Conservation (phyloP, 2,329 filamentous ascomycete genomes). For the Fonsecaea nubica region DNA sequence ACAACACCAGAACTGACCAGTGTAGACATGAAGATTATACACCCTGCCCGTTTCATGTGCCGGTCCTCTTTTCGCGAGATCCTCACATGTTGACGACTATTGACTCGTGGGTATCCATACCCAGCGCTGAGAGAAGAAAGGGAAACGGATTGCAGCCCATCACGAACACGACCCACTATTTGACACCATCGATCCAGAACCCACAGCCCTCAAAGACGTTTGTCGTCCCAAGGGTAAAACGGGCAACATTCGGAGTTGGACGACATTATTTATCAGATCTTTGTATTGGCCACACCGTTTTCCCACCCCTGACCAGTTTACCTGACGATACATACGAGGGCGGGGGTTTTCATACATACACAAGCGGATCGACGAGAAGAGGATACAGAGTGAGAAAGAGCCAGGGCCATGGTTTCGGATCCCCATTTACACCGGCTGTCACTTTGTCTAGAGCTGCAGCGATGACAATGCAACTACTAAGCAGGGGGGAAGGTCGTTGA, state of each 20-base stretch:
- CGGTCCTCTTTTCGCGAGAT: background rate
- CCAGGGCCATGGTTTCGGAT: background rate
- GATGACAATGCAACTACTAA: background rate
- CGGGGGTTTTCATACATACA: background rate
- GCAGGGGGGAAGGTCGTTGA: background rate
- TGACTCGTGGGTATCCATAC: background rate
- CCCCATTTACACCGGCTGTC: background rate
- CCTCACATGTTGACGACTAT: background rate
- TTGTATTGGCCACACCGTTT: background rate
- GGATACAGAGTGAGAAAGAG: background rate
- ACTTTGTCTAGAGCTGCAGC: background rate
- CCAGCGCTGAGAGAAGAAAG: background rate
- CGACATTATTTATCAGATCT: background rate
- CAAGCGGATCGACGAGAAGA: too few species aligned
- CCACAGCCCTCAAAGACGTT: background rate
- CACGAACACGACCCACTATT: slow-evolving; percentile 22
- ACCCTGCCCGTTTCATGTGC: background rate
- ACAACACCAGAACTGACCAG: background rate
- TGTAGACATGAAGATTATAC: background rate
- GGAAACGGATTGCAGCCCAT: background rate
- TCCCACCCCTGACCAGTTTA: background rate
- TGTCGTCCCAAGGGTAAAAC: background rate
- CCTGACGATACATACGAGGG: background rate
- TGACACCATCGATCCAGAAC: slow-evolving; percentile 21
- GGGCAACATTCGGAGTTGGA: slow-evolving; percentile 15